These are phyloP conservation scores for Lonicera japonica DNA, from an alignment of 129 eudicot genomes.

Conservation along the genomic window DNA sequence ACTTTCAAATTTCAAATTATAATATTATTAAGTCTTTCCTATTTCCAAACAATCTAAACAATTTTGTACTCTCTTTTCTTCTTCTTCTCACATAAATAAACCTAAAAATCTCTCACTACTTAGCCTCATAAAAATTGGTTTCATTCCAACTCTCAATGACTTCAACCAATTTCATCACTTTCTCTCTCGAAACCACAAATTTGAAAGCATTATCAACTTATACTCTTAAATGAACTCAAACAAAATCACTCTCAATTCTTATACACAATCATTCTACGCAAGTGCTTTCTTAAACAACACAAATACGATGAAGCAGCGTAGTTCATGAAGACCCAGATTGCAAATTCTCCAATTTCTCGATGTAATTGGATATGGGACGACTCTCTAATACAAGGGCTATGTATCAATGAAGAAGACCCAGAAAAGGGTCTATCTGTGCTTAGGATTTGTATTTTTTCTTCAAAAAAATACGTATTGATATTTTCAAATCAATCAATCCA, in stretches of 20 bases:
- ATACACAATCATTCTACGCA: conserved; percentile 34
- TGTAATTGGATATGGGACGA: conserved; percentile 40
- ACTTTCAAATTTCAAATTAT: too few relatives aligned
- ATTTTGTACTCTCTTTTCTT: conserved; percentile 13
- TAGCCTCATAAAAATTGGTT: conserved; percentile 40
- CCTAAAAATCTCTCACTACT: conserved; percentile 16
- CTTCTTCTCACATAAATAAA: not conserved
- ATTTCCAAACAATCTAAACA: too few relatives aligned
- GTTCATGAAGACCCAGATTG: conserved; percentile 38
- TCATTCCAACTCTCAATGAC: conserved; percentile 32
- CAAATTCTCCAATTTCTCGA: conserved; percentile 15
- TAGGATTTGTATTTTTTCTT: too few relatives aligned
- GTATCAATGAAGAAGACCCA: conserved; percentile 38
- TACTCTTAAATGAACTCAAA: conserved; percentile 56
- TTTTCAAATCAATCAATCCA: too few relatives aligned
- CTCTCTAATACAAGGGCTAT: conserved; percentile 38
- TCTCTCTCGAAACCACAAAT: conserved; percentile 32
- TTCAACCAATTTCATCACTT: conserved; percentile 33
- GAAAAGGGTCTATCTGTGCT: conserved; percentile 50
- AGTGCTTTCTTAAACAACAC: conserved; percentile 36
- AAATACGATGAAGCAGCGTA: conserved; percentile 34
- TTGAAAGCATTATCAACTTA: conserved; percentile 29
- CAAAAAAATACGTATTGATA: too few relatives aligned
- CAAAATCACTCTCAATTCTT: conserved; percentile 28
- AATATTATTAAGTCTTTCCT: too few relatives aligned